Evolutionary conservation across 345 rosid species (phyloP).

Genomic region (Iberis pinnata): DNA sequence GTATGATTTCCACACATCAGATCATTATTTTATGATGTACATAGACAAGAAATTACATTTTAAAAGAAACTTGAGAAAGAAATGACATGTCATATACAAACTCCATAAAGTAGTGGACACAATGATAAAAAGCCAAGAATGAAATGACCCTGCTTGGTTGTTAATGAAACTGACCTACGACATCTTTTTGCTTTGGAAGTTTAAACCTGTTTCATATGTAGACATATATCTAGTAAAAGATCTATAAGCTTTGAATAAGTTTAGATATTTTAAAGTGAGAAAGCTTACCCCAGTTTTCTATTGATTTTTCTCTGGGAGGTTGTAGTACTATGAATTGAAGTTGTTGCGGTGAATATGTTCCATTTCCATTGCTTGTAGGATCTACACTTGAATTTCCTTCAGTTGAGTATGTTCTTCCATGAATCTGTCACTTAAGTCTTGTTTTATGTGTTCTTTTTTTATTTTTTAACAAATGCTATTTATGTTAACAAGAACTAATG

Average conservation of each 20-base stretch:
- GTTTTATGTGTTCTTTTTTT: background rate
- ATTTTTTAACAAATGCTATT: too few species aligned
- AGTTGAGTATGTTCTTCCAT: slow-evolving; percentile 3
- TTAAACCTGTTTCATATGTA: slow-evolving; percentile 24
- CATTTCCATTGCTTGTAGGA: slow-evolving; percentile 8
- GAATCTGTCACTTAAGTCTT: slow-evolving; percentile 6
- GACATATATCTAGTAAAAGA: background rate
- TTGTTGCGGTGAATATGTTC: background rate
- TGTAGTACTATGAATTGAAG: slow-evolving; percentile 19
- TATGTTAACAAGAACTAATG: too few species aligned
- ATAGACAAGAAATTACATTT: slow-evolving; percentile 1
- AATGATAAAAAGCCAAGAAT: background rate
- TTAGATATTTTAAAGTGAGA: background rate
- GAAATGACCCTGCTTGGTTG: background rate
- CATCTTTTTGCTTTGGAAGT: slow-evolving; percentile 16
- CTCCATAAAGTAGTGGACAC: background rate
- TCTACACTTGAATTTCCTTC: slow-evolving; percentile 19
- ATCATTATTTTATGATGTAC: slow-evolving; percentile 8
- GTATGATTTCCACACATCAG: slow-evolving; percentile 10
- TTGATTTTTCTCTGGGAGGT: slow-evolving; percentile 21
- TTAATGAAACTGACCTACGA: slow-evolving; percentile 3
- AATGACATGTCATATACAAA: slow-evolving; percentile 19
- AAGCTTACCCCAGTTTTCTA: slow-evolving; percentile 24
- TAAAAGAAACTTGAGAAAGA: background rate
- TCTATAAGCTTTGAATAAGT: background rate